Conservation (phyloP, 352 stramenopile genomes). For the Phytophthora capsici region DNA sequence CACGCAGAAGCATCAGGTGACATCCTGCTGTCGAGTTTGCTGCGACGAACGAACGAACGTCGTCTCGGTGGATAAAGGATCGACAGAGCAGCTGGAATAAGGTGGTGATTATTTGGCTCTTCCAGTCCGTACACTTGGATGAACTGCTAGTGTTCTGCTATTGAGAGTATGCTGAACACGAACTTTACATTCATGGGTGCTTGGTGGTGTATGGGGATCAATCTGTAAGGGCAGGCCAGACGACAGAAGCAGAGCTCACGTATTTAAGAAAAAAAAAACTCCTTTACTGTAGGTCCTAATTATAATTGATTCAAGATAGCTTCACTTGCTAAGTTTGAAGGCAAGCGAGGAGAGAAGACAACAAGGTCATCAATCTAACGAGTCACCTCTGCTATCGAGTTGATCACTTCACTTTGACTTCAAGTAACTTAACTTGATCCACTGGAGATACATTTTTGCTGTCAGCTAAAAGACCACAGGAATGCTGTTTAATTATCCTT, state of each 20-base stretch:
- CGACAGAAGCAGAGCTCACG: background rate
- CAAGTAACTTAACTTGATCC: no score
- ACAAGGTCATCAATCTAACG: no score
- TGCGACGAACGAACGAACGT: slow-evolving; percentile 6
- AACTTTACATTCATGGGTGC: slow-evolving; percentile 11
- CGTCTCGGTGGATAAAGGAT: slow-evolving; percentile 20
- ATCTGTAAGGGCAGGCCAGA: background rate
- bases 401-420: no score
- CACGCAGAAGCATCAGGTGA: slow-evolving; percentile 21
- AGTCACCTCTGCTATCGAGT: no score
- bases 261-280: background rate
- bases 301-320: no score
- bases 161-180: background rate
- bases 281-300: background rate
- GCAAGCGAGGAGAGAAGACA: background rate
- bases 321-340: no score
- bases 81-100: slow-evolving; percentile 18
- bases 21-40: slow-evolving; percentile 14
- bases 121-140: slow-evolving; percentile 13
- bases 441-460: no score
- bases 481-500: no score
- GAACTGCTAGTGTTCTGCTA: background rate
- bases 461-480: no score
- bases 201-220: background rate
- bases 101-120: background rate